Evolutionary conservation across 495 filamentous ascomycete genomes (phyloP), one percentile per base, ranked within the genome.

Genomic region (Podospora appendiculata): DNA sequence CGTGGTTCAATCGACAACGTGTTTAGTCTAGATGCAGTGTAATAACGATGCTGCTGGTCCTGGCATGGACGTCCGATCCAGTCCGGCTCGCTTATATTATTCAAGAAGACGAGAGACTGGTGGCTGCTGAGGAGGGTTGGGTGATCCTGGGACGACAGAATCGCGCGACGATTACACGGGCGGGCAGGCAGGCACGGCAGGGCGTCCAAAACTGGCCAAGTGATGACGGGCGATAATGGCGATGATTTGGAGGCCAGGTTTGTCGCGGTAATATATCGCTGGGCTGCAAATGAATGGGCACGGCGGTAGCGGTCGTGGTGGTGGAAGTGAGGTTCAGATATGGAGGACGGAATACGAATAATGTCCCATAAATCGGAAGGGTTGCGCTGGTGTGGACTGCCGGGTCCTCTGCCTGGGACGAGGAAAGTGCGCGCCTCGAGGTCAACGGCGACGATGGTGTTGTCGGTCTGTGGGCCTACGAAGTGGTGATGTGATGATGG

Each of bases 381-480:
- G 36, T 25, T 5, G 25, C 36, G 36, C 36, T 2, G 36, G 36
- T 17, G 12, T 42, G 13, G 41, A 3, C 14, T 10, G 41, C 14
- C 4, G 13, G 41, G 41, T 35, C 11, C 8, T n/a, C 44, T 32
- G 18, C 13, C 12, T 46, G 44, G 32, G 19, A 45, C 18, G 35
- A 45, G 42, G 41, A 19, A 52, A 53, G 19, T 32, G 48, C 25
- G 45, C 42, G 46, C 52, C 41, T 25, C 16, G 19, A 32, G 48
- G 10, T 17, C 9, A 39, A 61, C 61, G 25, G 51, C 63, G 50
- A 64, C 54, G 52, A 69, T 45, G 43, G 19, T 11, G 36, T 13
- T 38, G 36, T 13, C 36, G 25, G 25, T 2, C 56, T n/a, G 63
- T 61, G 63, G 54, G 52, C 25, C 25, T 25, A 25, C 25, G 17